Evolutionary conservation across 805 yeast genomes (phyloP).

Genomic region (Pichia rugopelliculosa): DNA sequence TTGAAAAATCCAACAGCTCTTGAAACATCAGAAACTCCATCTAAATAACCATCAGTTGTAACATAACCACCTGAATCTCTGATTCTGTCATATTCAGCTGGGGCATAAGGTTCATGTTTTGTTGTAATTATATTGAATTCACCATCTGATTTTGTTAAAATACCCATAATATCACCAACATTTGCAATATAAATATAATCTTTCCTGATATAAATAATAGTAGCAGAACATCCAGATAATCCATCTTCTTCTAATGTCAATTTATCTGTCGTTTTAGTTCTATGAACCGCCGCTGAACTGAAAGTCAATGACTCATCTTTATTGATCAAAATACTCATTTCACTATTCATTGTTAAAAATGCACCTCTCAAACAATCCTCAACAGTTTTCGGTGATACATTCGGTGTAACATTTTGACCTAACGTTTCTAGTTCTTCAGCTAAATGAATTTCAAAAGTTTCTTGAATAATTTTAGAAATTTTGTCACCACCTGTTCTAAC

Average conservation of each 20-base stretch:
- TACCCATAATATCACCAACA: slow-evolving; percentile 83
- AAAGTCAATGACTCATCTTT: slow-evolving; percentile 36
- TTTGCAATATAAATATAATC: slow-evolving; percentile 72
- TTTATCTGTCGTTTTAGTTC: slow-evolving; percentile 44
- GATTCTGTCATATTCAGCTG: slow-evolving; percentile 75
- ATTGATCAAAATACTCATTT: slow-evolving; percentile 57
- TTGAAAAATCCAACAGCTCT: slow-evolving; percentile 90
- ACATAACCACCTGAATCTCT: slow-evolving; percentile 90
- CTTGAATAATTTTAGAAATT: slow-evolving; percentile 67
- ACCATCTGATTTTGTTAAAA: slow-evolving; percentile 74
- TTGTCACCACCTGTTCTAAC: slow-evolving; percentile 51
- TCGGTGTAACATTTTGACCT: slow-evolving; percentile 29
- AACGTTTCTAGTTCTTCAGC: slow-evolving; percentile 51
- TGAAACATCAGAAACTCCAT: slow-evolving; percentile 75
- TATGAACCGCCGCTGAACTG: slow-evolving; percentile 43
- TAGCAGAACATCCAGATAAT: slow-evolving; percentile 75
- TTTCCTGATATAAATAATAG: slow-evolving; percentile 72
- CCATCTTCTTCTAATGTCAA: slow-evolving; percentile 59
- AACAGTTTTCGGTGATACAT: slow-evolving; percentile 40
- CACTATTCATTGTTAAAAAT: slow-evolving; percentile 72
- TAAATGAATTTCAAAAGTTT: slow-evolving; percentile 57
- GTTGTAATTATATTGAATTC: slow-evolving; percentile 66
- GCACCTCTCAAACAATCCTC: slow-evolving; percentile 77
- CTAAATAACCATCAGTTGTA: slow-evolving; percentile 74
- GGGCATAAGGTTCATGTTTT: slow-evolving; percentile 76